Base-by-base conservation (phyloP, 345 rosid species). In the Salix dunnii region DNA sequence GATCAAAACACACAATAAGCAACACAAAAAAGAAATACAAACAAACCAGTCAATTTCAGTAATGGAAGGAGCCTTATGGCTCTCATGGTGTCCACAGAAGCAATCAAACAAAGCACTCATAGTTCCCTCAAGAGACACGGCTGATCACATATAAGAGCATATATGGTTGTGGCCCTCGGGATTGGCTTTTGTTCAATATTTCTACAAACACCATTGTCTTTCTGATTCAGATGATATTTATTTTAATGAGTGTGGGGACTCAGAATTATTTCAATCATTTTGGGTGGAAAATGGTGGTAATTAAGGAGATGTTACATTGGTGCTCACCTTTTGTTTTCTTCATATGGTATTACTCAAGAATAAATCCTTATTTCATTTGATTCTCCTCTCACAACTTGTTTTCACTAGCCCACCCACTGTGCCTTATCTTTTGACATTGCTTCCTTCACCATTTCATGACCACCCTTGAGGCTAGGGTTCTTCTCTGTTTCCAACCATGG, bases 201-300 rank as follows among this genome's bases (percentile, higher is more conserved):
- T 73, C 70, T 55, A 31, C 49, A 62, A 23, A 20, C 28, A 13
- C 71, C 21, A 27, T 25, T 38, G 6, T 27, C 55, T 53, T 64
- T 61, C 70, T 48, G 62, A 30, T 72, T 48, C 61, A 48, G 35
- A 30, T 48, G 38, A 12, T 36, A 18, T 74, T 61, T 25, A 20
- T 64, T 17, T 11, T 21, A 28, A 40, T 55, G 25, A 76, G 71
- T 13, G 46, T n/a, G 53, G 84, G 80, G 84, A 42, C 51, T 21
- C 11, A 13, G 70, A 81, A 87, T 81, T 79, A 84, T 86, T 51
- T 78, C 89, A 87, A 89, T 91, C 88, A 91, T 90, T 84, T 69
- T 71, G 69, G 73, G 53, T 85, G 90, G 90, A 86, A 86, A 85
- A 70, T 78, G 74, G 67, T 48, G 74, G 63, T 25, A 0, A 33